Evolutionary conservation across 192 early-diverging fungal species (phyloP).

Genomic region (Thamnidium elegans): DNA sequence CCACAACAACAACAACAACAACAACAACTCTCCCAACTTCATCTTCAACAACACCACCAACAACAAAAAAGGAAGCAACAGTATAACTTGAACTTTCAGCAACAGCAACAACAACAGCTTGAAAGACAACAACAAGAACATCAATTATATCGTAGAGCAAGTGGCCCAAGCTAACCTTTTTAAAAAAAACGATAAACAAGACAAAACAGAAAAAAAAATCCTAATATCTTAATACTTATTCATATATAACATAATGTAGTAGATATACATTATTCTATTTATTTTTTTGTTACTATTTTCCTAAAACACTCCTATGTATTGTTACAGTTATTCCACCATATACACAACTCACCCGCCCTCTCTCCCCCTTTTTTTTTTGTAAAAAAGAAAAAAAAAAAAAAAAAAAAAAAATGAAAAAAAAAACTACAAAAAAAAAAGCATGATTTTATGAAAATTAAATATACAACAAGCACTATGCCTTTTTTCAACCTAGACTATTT

Average conservation of each 20-base stretch:
- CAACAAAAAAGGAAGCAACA: not conserved
- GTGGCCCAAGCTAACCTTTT: slow-evolving; percentile 7
- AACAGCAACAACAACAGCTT: not conserved
- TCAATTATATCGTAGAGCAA: slow-evolving; percentile 8
- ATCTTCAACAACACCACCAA: not conserved
- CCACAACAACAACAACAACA: not conserved
- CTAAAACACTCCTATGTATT: no score
- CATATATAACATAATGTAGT: no score
- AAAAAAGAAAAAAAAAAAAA: not conserved
- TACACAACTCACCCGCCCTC: no score
- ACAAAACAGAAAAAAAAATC: not conserved
- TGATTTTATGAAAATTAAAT: no score
- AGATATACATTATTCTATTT: not conserved
- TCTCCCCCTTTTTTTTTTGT: not conserved
- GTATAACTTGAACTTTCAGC: not conserved
- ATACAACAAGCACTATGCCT: no score
- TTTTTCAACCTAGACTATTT: no score
- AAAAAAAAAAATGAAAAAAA: not conserved
- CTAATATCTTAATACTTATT: not conserved
- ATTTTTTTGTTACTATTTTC: no score
- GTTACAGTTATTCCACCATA: no score
- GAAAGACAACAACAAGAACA: no score
- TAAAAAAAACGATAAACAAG: not conserved
- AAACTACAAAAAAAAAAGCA: not conserved
- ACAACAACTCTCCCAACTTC: not conserved